Base-by-base conservation (phyloP, 306 rosid species). In the Prinsepia uniflora region DNA sequence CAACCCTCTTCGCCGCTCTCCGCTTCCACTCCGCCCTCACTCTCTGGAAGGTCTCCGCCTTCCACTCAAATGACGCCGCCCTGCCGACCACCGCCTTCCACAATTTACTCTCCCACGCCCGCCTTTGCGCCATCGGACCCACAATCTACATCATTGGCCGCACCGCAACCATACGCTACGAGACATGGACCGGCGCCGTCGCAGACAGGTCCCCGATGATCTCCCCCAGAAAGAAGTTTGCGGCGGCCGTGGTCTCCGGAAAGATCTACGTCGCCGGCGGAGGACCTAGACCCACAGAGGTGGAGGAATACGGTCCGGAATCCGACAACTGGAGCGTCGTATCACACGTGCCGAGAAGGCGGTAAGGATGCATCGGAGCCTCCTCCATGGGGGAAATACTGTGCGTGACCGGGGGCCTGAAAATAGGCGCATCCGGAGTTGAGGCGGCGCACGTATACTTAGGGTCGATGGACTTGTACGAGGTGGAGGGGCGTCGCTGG, bases 291-390 rank as follows among this genome's bases (percentile, higher is more conserved):
- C 63, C 80, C 0, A 18, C 80, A 0, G 82, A 81, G 1, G 94
- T 90, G 42, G 96, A 90, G 62, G 91, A 86, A 41, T 90, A 86
- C 43, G 81, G 82, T 45, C 94, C 96, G 0, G 69, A 7, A 0
- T 30, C 67, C 0, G 84, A 87, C 44, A 49, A 78, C 0, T 90
- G 91, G 96, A 19, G 75, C 18, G 87, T 87, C 68, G 81, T 86
- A 0, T 10, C 81, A 4, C 63, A 86, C 58, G 86, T 91, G 4
- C 75, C 88, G 22, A 75, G 87, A 53, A 79, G 83, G 46, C 70
- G 93, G 3, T 90, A 84, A 18, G 94, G 96, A 2, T 90, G 96
- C 73, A 15, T 90, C n/a, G 96, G 96, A 10, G 87, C 90, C 0
- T 78, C 91, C 0, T 78, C 67, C 36, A 30, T 30, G 0, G 90